A percentile compares a stretch with the other conserved stretches of the same genome.
Evolutionary conservation across 352 stramenopile genomes (phyloP).

Genomic region (Pythium volutum): DNA sequence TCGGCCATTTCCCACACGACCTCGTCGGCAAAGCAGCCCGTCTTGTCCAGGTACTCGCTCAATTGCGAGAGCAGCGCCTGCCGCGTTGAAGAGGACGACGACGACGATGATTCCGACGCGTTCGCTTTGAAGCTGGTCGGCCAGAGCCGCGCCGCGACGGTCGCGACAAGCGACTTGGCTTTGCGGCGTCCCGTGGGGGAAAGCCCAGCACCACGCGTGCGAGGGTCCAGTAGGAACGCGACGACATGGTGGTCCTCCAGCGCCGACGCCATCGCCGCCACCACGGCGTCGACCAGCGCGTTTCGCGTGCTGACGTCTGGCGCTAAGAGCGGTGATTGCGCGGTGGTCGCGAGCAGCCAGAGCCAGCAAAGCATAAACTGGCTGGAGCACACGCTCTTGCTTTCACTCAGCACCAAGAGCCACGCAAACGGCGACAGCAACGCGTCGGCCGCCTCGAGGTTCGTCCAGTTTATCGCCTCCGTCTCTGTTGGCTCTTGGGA

Average conservation of each 20-base stretch:
- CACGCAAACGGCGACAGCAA: slow-evolving; percentile 44
- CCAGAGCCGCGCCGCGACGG: slow-evolving; percentile 30
- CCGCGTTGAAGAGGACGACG: slow-evolving; percentile 1
- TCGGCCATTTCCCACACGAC: slow-evolving; percentile 52
- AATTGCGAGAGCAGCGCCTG: slow-evolving; percentile 36
- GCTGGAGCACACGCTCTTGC: slow-evolving; percentile 30
- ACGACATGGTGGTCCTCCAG: slow-evolving; percentile 40
- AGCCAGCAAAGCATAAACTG: slow-evolving; percentile 49
- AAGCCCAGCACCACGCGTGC: slow-evolving; percentile 36
- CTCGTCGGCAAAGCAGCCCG: slow-evolving; percentile 35
- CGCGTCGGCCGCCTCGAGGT: slow-evolving; percentile 30
- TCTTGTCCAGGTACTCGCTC: slow-evolving; percentile 34
- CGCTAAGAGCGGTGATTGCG: slow-evolving; percentile 11
- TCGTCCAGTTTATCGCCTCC: slow-evolving; percentile 24
- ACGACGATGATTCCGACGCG: not conserved
- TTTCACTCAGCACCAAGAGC: slow-evolving; percentile 40
- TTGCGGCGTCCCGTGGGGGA: slow-evolving; percentile 40
- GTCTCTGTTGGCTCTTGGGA: not conserved
- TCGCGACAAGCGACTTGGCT: slow-evolving; percentile 43
- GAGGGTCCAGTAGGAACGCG: slow-evolving; percentile 46
- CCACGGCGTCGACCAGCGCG: slow-evolving; percentile 7
- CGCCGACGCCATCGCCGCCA: slow-evolving; percentile 6
- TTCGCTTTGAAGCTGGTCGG: not conserved
- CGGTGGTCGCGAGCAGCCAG: slow-evolving; percentile 34
- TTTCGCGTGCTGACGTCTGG: slow-evolving; percentile 8